phyloP scores from a whole-genome alignment of 495 filamentous ascomycete genomes.

The Penicillium riverlandense region DNA sequence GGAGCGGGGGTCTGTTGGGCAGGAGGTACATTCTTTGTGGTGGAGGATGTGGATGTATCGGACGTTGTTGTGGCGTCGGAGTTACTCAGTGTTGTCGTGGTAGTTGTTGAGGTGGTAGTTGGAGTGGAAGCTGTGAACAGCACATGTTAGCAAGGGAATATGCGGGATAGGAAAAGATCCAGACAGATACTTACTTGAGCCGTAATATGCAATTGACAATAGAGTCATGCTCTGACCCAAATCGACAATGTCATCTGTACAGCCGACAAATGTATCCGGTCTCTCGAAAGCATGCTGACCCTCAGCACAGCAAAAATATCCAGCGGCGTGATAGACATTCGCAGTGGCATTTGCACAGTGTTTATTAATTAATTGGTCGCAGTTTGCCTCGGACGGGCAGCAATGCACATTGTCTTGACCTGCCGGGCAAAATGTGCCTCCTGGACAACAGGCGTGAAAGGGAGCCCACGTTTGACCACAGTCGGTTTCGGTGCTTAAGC shows the following conservation, averaged over 20 bases:
- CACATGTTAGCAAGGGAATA: too few species aligned
- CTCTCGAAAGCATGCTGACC: background rate
- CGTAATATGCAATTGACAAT: background rate
- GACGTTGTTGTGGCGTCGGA: background rate
- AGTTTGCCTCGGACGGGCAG: slow-evolving; percentile 1
- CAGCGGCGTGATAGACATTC: slow-evolving; percentile 2
- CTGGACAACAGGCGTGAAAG: slow-evolving; percentile 1
- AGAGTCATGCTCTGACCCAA: background rate
- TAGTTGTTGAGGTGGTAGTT: background rate
- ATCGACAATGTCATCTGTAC: background rate
- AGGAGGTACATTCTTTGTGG: too few species aligned
- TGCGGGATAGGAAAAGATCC: background rate
- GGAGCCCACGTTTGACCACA: slow-evolving; percentile 1
- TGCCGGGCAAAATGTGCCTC: background rate
- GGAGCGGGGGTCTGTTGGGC: too few species aligned
- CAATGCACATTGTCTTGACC: slow-evolving; percentile 2
- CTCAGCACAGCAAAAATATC: slow-evolving; percentile 1
- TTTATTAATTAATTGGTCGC: background rate
- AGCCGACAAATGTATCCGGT: background rate
- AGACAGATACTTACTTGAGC: background rate
- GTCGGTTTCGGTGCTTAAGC: background rate
- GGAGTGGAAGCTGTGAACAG: background rate
- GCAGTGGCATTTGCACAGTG: slow-evolving; percentile 3
- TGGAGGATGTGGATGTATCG: background rate
- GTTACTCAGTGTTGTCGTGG: background rate